Evolutionary conservation across 768 basidiomycete species (phyloP), one percentile per base, ranked within the genome.

Genomic region (Filobasidium floriforme): DNA sequence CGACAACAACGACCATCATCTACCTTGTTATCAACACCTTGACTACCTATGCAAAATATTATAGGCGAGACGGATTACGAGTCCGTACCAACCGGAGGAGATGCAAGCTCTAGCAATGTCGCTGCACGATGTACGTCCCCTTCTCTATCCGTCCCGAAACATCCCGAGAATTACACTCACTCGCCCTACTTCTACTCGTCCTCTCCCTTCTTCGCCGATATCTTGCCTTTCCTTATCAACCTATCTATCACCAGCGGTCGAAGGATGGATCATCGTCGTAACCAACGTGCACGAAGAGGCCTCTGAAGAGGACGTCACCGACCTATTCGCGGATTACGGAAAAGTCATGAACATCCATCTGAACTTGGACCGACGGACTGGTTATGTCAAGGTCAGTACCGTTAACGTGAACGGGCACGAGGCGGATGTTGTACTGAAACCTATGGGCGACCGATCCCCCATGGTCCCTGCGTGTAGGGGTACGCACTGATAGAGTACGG

Each of bases 401-500:
- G 4, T 37, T 37, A 9, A 4, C 9, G 32, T 37, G n/a, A n/a
- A n/a, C n/a, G n/a, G n/a, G n/a, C n/a, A n/a, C n/a, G n/a, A n/a
- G n/a, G n/a, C n/a, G n/a, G n/a, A n/a, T n/a, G n/a, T n/a, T n/a
- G n/a, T n/a, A n/a, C n/a, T n/a, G n/a, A n/a, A n/a, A n/a, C n/a
- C n/a, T n/a, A n/a, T n/a, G n/a, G n/a, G n/a, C n/a, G n/a, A n/a
- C n/a, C n/a, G n/a, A n/a, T n/a, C n/a, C n/a, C n/a, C n/a, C n/a
- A n/a, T n/a, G n/a, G n/a, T n/a, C n/a, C n/a, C n/a, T n/a, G n/a
- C n/a, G n/a, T 15, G 7, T 73, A 98, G 94, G 96, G 96, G 51
- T 99, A 99, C 81, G 94, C 93, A 4, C 81, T 99, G 63, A 90
- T 99, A 60, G 96, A 99, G 79, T 99, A 97, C 77, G 92, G 93